phyloP scores from a whole-genome alignment of 768 basidiomycete genomes.

The Pulveroboletus ravenelii region DNA sequence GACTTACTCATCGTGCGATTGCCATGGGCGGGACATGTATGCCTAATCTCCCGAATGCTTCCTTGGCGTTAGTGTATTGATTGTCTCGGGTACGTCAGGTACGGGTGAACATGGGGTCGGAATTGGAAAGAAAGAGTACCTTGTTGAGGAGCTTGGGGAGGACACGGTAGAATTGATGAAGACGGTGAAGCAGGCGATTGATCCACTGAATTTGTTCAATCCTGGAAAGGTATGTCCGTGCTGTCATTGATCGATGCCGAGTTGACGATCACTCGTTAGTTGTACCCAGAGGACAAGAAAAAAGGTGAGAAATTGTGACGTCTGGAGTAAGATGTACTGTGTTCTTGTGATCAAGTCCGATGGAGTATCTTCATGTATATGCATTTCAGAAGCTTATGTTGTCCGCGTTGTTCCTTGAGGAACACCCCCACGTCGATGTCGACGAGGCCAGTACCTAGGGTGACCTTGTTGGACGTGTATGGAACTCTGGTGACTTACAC shows the following conservation, averaged over 20 bases:
- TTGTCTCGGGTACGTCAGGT: slow-evolving; percentile 36
- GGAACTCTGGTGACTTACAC: no score
- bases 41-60: slow-evolving; percentile 18
- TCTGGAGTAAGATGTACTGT: not conserved
- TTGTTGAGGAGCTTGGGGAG: slow-evolving; percentile 75
- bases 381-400: no score
- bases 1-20: slow-evolving; percentile 68
- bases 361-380: no score
- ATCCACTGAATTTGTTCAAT: slow-evolving; percentile 80
- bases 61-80: not conserved
- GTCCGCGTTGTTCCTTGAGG: no score
- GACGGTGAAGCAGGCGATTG: slow-evolving; percentile 73
- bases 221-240: slow-evolving; percentile 59
- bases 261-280: slow-evolving; percentile 3
- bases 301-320: not conserved
- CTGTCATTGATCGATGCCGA: not conserved
- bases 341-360: no score
- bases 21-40: slow-evolving; percentile 72
- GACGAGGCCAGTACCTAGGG: no score
- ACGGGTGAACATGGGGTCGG: slow-evolving; percentile 89
- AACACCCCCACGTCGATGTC: no score
- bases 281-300: slow-evolving; percentile 17
- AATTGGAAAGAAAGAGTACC: slow-evolving; percentile 79
- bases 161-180: slow-evolving; percentile 84
- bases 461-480: no score